These are phyloP conservation scores for Sporisorium scitamineum DNA, from an alignment of 1,284 basidiomycete species.

Conservation along the genomic window DNA sequence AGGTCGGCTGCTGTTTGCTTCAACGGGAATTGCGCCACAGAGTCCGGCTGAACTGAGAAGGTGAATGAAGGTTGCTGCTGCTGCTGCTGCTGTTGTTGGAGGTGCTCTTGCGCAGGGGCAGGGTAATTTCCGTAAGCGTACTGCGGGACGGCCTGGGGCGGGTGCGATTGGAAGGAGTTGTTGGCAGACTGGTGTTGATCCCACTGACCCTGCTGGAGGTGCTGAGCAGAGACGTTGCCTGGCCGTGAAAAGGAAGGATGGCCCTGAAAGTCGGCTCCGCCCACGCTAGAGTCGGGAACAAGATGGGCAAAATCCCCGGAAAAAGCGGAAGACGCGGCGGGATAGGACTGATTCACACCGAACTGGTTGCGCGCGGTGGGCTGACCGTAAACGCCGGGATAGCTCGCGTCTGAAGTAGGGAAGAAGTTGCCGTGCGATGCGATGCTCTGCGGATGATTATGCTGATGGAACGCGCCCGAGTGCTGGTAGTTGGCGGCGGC, in stretches of 20 bases:
- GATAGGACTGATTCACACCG: constrained; percentile 9
- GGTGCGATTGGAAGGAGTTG: constrained; percentile 1
- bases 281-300: constrained; percentile 7
- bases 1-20: constrained; percentile 12
- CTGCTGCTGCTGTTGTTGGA: constrained; percentile 7
- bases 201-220: constrained; percentile 17
- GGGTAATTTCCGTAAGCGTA: neutral
- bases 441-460: too few species aligned
- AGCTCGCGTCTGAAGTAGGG: neutral
- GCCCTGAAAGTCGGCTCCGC: neutral
- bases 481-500: neutral
- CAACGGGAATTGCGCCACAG: neutral
- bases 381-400: constrained; percentile 1
- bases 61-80: constrained; percentile 3
- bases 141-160: constrained; percentile 14
- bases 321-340: constrained; percentile 3
- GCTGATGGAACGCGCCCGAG: constrained; percentile 1
- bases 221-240: constrained; percentile 2
- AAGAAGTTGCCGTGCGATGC: constrained; percentile 2
- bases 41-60: constrained; percentile 1
- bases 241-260: neutral
- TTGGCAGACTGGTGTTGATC: constrained; percentile 6
- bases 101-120: neutral
- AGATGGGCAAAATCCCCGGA: neutral
- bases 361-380: neutral